phyloP scores from a whole-genome alignment of 2,329 filamentous ascomycete species.

The Neonectria faginata region DNA sequence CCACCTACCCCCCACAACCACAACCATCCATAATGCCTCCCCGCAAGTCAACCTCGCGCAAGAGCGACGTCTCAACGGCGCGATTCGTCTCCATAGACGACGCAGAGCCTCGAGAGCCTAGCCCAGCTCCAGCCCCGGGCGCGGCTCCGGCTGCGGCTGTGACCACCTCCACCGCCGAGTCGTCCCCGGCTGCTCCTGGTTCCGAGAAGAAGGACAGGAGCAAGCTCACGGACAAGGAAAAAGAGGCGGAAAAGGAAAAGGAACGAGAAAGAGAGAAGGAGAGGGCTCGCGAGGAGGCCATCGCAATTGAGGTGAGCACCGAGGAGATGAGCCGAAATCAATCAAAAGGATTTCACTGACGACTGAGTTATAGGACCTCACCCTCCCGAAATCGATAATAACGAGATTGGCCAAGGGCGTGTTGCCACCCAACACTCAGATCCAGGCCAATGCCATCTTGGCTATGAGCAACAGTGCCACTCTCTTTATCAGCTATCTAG shows the following conservation, averaged over 20 bases:
- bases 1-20: neutral
- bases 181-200: conserved; percentile 39
- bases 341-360: neutral
- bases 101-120: conserved; percentile 41
- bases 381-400: conserved; percentile 83
- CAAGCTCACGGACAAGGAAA: conserved; percentile 41
- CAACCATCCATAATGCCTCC: conserved; percentile 60
- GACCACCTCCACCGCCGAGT: conserved; percentile 17
- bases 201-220: conserved; percentile 50
- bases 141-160: conserved; percentile 37
- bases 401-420: conserved; percentile 83
- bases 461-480: conserved; percentile 85
- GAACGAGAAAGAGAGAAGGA: conserved; percentile 50
- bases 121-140: conserved; percentile 35
- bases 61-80: conserved; percentile 60
- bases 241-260: conserved; percentile 45
- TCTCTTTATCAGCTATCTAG: conserved; percentile 85
- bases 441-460: conserved; percentile 83
- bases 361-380: conserved; percentile 69
- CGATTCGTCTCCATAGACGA: conserved; percentile 60
- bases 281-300: conserved; percentile 50
- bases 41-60: conserved; percentile 64
- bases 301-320: conserved; percentile 65
- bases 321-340: neutral
- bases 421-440: conserved; percentile 82